A percentile compares a stretch with the other conserved stretches of the same genome.
phyloP scores from a whole-genome alignment of 345 rosid genomes.

The Geranium brycei region DNA sequence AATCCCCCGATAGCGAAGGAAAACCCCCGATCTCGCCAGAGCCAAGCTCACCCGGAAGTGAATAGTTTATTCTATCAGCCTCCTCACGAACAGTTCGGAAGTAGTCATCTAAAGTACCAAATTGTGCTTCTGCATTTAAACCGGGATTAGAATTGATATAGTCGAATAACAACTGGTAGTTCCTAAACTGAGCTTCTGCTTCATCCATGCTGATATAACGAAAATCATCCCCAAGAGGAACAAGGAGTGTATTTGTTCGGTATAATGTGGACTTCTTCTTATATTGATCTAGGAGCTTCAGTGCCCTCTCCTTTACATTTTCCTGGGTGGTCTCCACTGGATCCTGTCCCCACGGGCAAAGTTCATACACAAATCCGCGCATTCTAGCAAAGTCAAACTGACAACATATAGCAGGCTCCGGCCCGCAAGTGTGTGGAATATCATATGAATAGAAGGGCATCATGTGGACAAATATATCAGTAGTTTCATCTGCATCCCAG shows the following conservation, averaged over 20 bases:
- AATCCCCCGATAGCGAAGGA: slow-evolving; percentile 94
- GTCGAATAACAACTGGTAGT: slow-evolving; percentile 82
- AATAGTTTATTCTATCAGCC: slow-evolving; percentile 72
- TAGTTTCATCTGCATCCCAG: slow-evolving; percentile 87
- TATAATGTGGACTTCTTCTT: slow-evolving; percentile 79
- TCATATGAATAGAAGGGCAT: slow-evolving; percentile 99
- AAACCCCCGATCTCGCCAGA: slow-evolving; percentile 70
- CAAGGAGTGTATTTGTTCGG: slow-evolving; percentile 76
- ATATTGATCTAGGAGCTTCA: slow-evolving; percentile 75
- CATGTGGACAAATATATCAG: slow-evolving; percentile 95
- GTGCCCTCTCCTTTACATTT: slow-evolving; percentile 86
- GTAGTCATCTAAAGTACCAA: slow-evolving; percentile 91
- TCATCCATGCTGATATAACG: slow-evolving; percentile 67
- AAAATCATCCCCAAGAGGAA: slow-evolving; percentile 99
- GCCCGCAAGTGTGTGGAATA: slow-evolving; percentile 97
- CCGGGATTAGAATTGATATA: slow-evolving; percentile 79
- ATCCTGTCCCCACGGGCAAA: slow-evolving; percentile 70
- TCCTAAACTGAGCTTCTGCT: slow-evolving; percentile 90
- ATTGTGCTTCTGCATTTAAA: slow-evolving; percentile 70
- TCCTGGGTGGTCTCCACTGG: slow-evolving; percentile 70
- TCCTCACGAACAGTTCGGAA: slow-evolving; percentile 66
- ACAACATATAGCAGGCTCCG: slow-evolving; percentile 98
- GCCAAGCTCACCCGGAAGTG: slow-evolving; percentile 71
- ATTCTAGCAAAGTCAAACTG: slow-evolving; percentile 89
- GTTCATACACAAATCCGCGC: slow-evolving; percentile 46